phyloP scores from a whole-genome alignment of 345 rosid species.

The Gossypium longicalyx region DNA sequence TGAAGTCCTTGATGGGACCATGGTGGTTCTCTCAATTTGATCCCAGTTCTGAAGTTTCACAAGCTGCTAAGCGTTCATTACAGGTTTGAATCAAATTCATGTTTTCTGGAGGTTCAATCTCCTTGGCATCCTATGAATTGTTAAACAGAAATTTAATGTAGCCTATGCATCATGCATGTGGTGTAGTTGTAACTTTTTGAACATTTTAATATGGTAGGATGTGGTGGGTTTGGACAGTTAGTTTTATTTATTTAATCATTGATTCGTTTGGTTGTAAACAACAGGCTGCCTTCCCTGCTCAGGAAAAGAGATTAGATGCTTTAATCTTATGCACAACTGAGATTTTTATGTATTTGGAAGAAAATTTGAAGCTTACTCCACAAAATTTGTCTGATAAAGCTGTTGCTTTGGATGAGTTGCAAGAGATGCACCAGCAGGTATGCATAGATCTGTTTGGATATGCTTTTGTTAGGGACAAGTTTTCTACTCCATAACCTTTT shows the following conservation, averaged over 20 bases:
- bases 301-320: conserved; percentile 89
- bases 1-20: conserved; percentile 90
- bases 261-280: conserved; percentile 20
- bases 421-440: conserved; percentile 97
- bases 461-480: conserved; percentile 9
- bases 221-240: conserved; percentile 7
- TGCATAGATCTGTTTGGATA: background rate
- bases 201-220: background rate
- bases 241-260: conserved; percentile 21
- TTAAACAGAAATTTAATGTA: background rate
- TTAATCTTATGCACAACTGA: conserved; percentile 65
- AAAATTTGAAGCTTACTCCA: conserved; percentile 84
- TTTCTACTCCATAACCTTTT: background rate
- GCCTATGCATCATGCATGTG: background rate
- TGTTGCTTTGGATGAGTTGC: conserved; percentile 76
- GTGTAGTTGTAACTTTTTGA: background rate
- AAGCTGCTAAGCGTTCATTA: conserved; percentile 78
- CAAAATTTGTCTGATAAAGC: conserved; percentile 75
- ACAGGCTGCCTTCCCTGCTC: conserved; percentile 93
- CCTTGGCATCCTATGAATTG: background rate
- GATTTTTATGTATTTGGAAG: conserved; percentile 78
- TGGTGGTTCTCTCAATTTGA: conserved; percentile 99
- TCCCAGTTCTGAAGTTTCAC: conserved; percentile 75
- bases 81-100: conserved; percentile 46
- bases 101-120: background rate